phyloP scores from a whole-genome alignment of 805 yeast species.

The Tetrapisispora namnaoensis region DNA sequence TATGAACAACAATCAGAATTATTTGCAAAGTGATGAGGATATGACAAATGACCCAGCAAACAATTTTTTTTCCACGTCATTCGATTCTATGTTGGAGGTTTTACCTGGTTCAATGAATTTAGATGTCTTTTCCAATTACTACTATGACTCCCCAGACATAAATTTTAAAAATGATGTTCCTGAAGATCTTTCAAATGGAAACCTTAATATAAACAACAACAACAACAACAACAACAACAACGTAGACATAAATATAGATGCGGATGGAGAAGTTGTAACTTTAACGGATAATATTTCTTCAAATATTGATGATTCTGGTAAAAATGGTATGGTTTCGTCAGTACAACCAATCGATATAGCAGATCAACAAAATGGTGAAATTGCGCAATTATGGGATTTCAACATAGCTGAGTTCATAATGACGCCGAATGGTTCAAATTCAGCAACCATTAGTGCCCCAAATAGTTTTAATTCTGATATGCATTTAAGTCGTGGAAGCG shows the following conservation, averaged over 20 bases:
- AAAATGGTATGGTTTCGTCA: not conserved
- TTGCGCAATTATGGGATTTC: conserved; percentile 33
- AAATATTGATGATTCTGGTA: not conserved
- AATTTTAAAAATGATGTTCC: not conserved
- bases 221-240: not conserved
- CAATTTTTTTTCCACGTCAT: conserved; percentile 6
- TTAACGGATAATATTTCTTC: not conserved
- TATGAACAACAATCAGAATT: not conserved
- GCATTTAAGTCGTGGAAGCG: conserved; percentile 9
- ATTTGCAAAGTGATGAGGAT: not conserved
- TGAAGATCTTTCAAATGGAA: not conserved
- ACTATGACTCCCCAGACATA: conserved; percentile 3
- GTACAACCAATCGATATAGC: conserved; percentile 20
- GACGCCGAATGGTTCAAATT: conserved; percentile 27
- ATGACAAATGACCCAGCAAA: not conserved
- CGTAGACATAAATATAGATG: not conserved
- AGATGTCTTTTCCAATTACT: conserved; percentile 9
- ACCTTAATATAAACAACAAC: not conserved
- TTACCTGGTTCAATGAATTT: conserved; percentile 24
- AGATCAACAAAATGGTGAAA: conserved; percentile 31
- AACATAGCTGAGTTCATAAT: conserved; percentile 29
- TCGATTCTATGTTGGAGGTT: conserved; percentile 29
- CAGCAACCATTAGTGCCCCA: conserved; percentile 31
- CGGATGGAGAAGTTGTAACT: not conserved
- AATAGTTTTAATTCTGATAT: conserved; percentile 24